phyloP scores from a whole-genome alignment of 129 eudicot genomes.

The Pittosporum tobira region DNA sequence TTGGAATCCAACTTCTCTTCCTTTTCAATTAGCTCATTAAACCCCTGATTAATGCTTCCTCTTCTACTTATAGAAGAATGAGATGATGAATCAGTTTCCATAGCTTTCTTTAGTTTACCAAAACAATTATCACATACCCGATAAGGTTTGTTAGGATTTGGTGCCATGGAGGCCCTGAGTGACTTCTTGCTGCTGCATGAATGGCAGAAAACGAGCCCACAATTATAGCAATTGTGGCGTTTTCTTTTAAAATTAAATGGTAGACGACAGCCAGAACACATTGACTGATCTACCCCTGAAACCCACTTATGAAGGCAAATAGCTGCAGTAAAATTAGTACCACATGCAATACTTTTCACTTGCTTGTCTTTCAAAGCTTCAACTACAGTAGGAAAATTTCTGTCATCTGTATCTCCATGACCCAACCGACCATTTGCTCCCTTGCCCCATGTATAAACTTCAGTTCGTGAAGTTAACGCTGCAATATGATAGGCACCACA shows the following conservation, averaged over 20 bases:
- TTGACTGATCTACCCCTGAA: constrained; percentile 87
- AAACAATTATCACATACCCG: constrained; percentile 22
- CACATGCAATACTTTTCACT: constrained; percentile 90
- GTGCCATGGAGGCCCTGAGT: constrained; percentile 23
- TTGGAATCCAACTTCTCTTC: constrained; percentile 61
- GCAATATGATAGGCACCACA: constrained; percentile 98
- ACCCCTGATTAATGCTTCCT: constrained; percentile 47
- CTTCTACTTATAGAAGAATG: constrained; percentile 58
- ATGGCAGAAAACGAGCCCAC: constrained; percentile 23
- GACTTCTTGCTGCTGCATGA: constrained; percentile 27
- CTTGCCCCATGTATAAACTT: constrained; percentile 97
- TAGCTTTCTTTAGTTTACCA: constrained; percentile 42
- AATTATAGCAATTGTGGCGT: constrained; percentile 24
- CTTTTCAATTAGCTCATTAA: constrained; percentile 40
- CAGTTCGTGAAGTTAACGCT: constrained; percentile 84
- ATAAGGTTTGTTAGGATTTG: constrained; percentile 20
- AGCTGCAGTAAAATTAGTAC: constrained; percentile 93
- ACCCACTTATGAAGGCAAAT: constrained; percentile 98
- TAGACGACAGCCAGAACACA: constrained; percentile 95
- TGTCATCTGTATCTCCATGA: constrained; percentile 81
- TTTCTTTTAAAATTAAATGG: constrained; percentile 20
- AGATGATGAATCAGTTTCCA: constrained; percentile 50
- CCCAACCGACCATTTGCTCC: constrained; percentile 93
- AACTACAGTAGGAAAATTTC: constrained; percentile 67
- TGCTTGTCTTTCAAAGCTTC: constrained; percentile 91